Base-by-base conservation (phyloP, 2,329 filamentous ascomycete species). In the Exutisphaerella laricina region DNA sequence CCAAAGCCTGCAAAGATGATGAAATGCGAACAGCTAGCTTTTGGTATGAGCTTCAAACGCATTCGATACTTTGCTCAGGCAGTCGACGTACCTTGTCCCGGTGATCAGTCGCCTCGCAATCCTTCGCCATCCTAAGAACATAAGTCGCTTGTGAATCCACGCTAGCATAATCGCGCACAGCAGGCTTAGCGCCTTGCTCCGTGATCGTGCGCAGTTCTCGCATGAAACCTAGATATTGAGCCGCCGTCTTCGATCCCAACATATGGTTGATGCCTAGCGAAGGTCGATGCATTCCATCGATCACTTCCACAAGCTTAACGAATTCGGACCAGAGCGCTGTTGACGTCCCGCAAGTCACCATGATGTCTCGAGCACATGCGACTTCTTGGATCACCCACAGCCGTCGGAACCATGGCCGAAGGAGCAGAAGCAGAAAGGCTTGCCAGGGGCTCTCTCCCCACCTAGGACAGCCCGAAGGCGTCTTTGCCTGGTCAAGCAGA, bases 21-120 rank as follows among this genome's bases (percentile, higher is more conserved):
- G 50, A 22, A 48, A 50, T 4, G 47, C 50, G 23, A 46, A 53
- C n/a, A n/a, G n/a, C n/a, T n/a, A n/a, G n/a, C n/a, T n/a, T n/a
- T n/a, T n/a, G n/a, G n/a, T n/a, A n/a, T n/a, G n/a, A n/a, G n/a
- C n/a, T n/a, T n/a, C n/a, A n/a, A n/a, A n/a, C n/a, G n/a, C n/a
- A n/a, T n/a, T n/a, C n/a, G n/a, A n/a, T n/a, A n/a, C n/a, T n/a
- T n/a, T n/a, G n/a, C n/a, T n/a, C n/a, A n/a, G n/a, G n/a, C n/a
- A n/a, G n/a, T n/a, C n/a, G n/a, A n/a, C n/a, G n/a, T 12, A 53
- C 35, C 30, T 50, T 53, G 13, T 53, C 50, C 16, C 50, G 35
- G 28, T 53, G 50, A 17, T 53, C 47, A 6, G 47, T 53, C 13
- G 47, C 50, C 23, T 53, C 47, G 38, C 50, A 53, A 13, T 53